These are phyloP conservation scores for Thielaviopsis cerberus DNA, from an alignment of 2,329 filamentous ascomycete species.

Conservation along the genomic window DNA sequence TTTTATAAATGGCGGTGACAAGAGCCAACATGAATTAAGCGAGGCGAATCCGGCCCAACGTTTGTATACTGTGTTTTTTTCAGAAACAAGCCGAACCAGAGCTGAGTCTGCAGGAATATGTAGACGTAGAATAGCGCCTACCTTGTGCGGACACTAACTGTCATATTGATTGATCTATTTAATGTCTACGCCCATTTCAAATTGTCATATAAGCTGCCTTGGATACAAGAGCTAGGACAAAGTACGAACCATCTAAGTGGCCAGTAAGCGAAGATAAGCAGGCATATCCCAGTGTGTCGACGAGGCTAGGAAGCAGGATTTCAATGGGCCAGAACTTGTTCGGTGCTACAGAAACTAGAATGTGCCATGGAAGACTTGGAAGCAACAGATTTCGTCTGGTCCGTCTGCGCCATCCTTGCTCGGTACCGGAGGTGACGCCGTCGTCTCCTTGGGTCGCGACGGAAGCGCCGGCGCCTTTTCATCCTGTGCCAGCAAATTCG, in stretches of 20 bases:
- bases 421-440: slow-evolving; percentile 49
- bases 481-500: slow-evolving; percentile 71
- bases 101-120: background rate
- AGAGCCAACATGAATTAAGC: no score
- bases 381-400: slow-evolving; percentile 76
- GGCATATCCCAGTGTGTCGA: background rate
- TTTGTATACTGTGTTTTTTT: no score
- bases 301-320: background rate
- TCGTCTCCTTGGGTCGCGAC: slow-evolving; percentile 51
- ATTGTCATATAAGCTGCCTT: no score
- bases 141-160: background rate
- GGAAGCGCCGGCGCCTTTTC: slow-evolving; percentile 70
- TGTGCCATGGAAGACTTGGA: background rate
- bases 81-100: background rate
- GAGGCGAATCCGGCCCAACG: no score
- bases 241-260: background rate
- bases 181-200: no score
- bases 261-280: background rate
- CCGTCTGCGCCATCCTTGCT: slow-evolving; percentile 50
- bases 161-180: no score
- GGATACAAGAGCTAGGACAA: background rate
- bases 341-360: background rate
- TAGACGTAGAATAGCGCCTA: background rate
- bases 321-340: background rate
- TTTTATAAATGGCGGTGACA: no score